Percentiles rank a stretch among this genome's conserved stretches.
These are phyloP conservation scores for Polytolypa hystricis DNA, from an alignment of 2,329 filamentous ascomycete genomes.

Conservation along the genomic window DNA sequence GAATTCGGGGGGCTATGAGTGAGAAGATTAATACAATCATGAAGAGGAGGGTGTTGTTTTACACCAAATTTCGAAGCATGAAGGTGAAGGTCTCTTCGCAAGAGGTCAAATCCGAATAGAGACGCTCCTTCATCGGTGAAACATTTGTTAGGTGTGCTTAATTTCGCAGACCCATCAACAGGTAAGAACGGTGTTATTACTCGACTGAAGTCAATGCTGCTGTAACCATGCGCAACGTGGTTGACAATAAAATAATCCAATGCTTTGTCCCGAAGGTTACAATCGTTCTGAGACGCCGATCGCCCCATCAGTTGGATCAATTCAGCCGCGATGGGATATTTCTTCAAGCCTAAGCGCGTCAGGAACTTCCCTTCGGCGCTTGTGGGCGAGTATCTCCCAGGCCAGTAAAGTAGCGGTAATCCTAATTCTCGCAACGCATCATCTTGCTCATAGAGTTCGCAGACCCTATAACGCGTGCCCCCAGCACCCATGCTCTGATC, in stretches of 20 bases:
- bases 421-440: slow-evolving; percentile 57
- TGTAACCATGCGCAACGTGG: slow-evolving; percentile 68
- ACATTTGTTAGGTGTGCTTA: slow-evolving; percentile 65
- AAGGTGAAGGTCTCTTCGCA: slow-evolving; percentile 62
- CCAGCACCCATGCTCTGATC: slow-evolving; percentile 43
- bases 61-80: slow-evolving; percentile 85
- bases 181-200: slow-evolving; percentile 57
- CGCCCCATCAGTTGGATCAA: slow-evolving; percentile 68
- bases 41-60: slow-evolving; percentile 65
- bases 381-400: slow-evolving; percentile 53
- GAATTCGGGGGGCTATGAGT: slow-evolving; percentile 60
- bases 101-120: slow-evolving; percentile 68
- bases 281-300: slow-evolving; percentile 41
- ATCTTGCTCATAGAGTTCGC: slow-evolving; percentile 72
- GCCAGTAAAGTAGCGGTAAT: slow-evolving; percentile 74
- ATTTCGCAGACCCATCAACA: slow-evolving; percentile 50
- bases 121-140: slow-evolving; percentile 70
- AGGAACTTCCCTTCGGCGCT: slow-evolving; percentile 69
- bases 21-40: slow-evolving; percentile 62
- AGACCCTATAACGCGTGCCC: slow-evolving; percentile 55
- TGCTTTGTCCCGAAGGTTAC: slow-evolving; percentile 51
- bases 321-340: slow-evolving; percentile 59
- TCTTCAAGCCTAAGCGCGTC: slow-evolving; percentile 57
- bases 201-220: slow-evolving; percentile 46
- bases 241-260: slow-evolving; percentile 76